Conservation (phyloP, 139 green algal species). For the Nannochloris sp. region DNA sequence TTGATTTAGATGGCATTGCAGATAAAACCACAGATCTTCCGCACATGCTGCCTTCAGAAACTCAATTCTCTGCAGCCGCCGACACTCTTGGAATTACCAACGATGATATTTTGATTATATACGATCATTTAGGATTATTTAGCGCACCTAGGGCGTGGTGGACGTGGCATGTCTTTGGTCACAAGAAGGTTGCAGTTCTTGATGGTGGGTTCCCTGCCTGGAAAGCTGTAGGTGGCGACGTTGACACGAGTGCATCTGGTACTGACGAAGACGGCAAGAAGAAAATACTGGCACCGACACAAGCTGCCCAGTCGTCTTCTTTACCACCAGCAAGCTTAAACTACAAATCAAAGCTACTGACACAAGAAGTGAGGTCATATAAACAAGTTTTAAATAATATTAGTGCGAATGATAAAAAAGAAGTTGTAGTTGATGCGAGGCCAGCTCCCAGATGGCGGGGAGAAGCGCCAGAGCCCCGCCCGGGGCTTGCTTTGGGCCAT, state of each 20-base stretch:
- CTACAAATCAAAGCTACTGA: slow-evolving; percentile 19
- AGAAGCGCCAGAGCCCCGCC: slow-evolving; percentile 68
- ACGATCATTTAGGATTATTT: slow-evolving; percentile 86
- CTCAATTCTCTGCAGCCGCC: slow-evolving; percentile 69
- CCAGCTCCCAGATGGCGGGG: slow-evolving; percentile 54
- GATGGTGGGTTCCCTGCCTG: slow-evolving; percentile 84
- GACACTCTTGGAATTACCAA: slow-evolving; percentile 70
- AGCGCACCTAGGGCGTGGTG: slow-evolving; percentile 81
- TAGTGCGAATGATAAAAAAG: slow-evolving; percentile 1
- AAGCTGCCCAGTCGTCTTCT: background rate
- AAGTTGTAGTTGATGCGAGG: slow-evolving; percentile 76
- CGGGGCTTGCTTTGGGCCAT: slow-evolving; percentile 67
- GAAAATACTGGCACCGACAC: background rate
- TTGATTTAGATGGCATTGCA: slow-evolving; percentile 59
- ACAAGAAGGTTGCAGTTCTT: slow-evolving; percentile 79
- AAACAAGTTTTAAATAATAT: slow-evolving; percentile 53
- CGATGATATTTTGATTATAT: slow-evolving; percentile 72
- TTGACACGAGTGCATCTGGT: slow-evolving; percentile 27
- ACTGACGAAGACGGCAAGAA: slow-evolving; percentile 8
- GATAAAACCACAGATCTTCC: slow-evolving; percentile 40
- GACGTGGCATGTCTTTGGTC: slow-evolving; percentile 81
- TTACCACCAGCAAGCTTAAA: background rate
- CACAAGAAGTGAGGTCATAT: slow-evolving; percentile 36
- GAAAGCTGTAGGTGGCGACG: slow-evolving; percentile 32
- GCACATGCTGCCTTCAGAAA: slow-evolving; percentile 72